phyloP scores from a whole-genome alignment of 2,329 filamentous ascomycete genomes.

The Cercospora canescens region DNA sequence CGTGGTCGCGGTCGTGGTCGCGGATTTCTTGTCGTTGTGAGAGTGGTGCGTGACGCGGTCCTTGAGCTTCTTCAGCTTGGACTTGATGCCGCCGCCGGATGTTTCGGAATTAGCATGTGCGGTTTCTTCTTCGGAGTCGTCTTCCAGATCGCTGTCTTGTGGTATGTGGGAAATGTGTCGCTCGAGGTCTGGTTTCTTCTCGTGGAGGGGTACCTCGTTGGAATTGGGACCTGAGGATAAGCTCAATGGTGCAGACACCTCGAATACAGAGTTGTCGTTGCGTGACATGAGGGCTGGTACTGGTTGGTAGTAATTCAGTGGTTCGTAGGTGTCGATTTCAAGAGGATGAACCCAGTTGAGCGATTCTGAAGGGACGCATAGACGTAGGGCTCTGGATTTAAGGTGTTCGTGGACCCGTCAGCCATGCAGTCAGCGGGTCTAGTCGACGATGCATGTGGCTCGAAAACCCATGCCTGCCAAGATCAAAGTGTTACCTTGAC shows the following conservation, averaged over 20 bases:
- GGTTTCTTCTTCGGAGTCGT: neutral
- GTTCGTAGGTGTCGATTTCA: neutral
- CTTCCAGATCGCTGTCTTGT: conserved; percentile 12
- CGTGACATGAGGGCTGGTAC: neutral
- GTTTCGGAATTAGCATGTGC: neutral
- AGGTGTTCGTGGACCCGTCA: neutral
- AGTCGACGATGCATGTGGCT: neutral
- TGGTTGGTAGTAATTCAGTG: neutral
- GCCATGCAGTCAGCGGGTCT: conserved; percentile 12
- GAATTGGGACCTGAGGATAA: neutral
- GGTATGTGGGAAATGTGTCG: conserved; percentile 20
- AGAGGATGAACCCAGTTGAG: neutral
- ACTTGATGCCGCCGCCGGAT: neutral
- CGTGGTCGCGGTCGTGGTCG: too few species aligned
- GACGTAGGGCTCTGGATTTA: neutral
- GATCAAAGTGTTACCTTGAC: conserved; percentile 4
- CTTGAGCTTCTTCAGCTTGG: conserved; percentile 14
- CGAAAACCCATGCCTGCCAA: conserved; percentile 4
- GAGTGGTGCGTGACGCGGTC: conserved; percentile 6
- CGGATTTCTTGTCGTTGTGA: neutral
- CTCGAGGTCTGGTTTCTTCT: conserved; percentile 11
- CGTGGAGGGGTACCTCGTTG: neutral
- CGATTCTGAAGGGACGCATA: neutral
- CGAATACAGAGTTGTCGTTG: conserved; percentile 4
- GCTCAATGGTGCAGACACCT: conserved; percentile 9